phyloP scores from a whole-genome alignment of 2,329 filamentous ascomycete species.

The Leptographium procerum region DNA sequence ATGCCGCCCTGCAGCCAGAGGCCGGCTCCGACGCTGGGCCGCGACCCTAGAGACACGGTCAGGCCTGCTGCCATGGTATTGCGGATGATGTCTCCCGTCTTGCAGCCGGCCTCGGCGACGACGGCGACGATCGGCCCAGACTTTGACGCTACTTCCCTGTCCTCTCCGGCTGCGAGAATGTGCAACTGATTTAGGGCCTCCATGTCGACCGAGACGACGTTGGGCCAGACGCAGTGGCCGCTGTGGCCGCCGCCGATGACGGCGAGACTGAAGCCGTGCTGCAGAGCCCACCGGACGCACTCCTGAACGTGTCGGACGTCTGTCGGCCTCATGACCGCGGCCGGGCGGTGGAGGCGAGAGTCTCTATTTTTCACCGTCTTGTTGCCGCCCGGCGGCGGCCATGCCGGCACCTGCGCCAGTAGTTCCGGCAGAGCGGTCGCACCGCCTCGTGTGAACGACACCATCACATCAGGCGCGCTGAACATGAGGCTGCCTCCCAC shows the following conservation, averaged over 20 bases:
- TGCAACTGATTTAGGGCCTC: slow-evolving; percentile 38
- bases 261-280: slow-evolving; percentile 31
- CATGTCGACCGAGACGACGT: slow-evolving; percentile 49
- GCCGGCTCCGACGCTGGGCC: slow-evolving; percentile 46
- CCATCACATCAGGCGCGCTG: slow-evolving; percentile 36
- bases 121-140: slow-evolving; percentile 16
- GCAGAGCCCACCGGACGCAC: slow-evolving; percentile 45
- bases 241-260: slow-evolving; percentile 49
- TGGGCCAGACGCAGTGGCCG: slow-evolving; percentile 42
- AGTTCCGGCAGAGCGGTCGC: slow-evolving; percentile 32
- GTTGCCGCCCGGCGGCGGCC: slow-evolving; percentile 11
- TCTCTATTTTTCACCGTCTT: slow-evolving; percentile 38
- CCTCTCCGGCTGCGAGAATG: slow-evolving; percentile 20
- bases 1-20: slow-evolving; percentile 37
- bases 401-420: slow-evolving; percentile 25
- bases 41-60: slow-evolving; percentile 46
- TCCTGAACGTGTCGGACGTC: slow-evolving; percentile 36
- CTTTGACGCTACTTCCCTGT: not conserved
- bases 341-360: slow-evolving; percentile 31
- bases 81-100: slow-evolving; percentile 39
- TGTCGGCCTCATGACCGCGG: slow-evolving; percentile 33
- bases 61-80: slow-evolving; percentile 33
- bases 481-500: slow-evolving; percentile 30
- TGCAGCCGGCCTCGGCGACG: slow-evolving; percentile 45
- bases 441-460: slow-evolving; percentile 34